Base-by-base conservation (phyloP, 495 filamentous ascomycete genomes). In the Collariella sp. region DNA sequence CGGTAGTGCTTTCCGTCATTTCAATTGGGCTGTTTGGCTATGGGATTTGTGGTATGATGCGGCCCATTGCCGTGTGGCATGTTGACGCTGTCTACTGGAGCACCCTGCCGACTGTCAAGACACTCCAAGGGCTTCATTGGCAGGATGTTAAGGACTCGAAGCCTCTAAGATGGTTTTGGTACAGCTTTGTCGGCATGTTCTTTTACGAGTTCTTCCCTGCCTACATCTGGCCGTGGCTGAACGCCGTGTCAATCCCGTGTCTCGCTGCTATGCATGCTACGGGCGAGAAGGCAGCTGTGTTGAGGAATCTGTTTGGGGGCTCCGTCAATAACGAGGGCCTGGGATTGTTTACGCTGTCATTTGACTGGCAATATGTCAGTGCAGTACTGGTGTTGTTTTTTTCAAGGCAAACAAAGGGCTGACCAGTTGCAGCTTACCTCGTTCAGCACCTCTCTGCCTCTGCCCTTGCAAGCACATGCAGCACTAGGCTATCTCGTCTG, bases 281-380 rank as follows among this genome's bases (percentile, higher is more conserved):
- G 2, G 67, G 71, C 4, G 68, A 75, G 46, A 64, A 76, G 57
- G 71, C 66, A 12, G 42, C 46, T 38, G 75, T 83, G 3, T 81
- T 85, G 63, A 81, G 79, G 47, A 72, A 70, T 46, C 36, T 83
- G 7, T 84, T 84, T 45, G 81, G 81, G 11, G 81, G 81, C 1
- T 63, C 79, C 0, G 57, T 67, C 5, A 74, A 69, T 23, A 82
- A 84, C 54, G 78, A 71, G 54, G 69, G 69, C 2, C 52, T 71
- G 70, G 79, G 79, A 0, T 55, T 79, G 1, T 68, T 82, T 24
- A 67, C 61, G 22, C 41, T 80, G 22, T 69, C 67, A 2, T 70
- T 82, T 10, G 79, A 82, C 62, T 82, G 79, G 79, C 76, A 82
- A 64, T 82, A 81, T 56, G 72, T 80, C 26, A 64, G 46, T 4